phyloP scores from a whole-genome alignment of 331 rosid species.

The Spiraea crenata region DNA sequence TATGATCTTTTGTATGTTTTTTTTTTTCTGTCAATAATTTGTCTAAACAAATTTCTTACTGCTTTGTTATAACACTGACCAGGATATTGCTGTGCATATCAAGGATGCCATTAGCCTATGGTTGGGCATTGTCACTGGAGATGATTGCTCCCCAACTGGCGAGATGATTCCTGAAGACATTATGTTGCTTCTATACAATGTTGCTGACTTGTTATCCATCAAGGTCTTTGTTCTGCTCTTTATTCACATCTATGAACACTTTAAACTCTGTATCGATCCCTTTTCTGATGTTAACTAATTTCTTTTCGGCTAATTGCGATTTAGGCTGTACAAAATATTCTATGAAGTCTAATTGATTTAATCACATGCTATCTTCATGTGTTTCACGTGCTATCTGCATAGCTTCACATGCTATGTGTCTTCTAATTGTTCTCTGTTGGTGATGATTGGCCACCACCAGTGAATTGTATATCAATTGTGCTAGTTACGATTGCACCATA shows the following conservation, averaged over 20 bases:
- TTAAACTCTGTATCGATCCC: too few relatives aligned
- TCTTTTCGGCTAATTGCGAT: neutral
- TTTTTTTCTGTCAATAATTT: conserved; percentile 20
- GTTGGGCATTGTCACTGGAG: conserved; percentile 45
- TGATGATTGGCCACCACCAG: too few relatives aligned
- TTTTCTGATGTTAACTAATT: conserved; percentile 10
- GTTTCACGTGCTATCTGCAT: too few relatives aligned
- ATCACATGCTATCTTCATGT: too few relatives aligned
- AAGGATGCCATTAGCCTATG: conserved; percentile 66
- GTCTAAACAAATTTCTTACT: conserved; percentile 17
- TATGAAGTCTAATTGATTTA: too few relatives aligned
- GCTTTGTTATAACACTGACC: conserved; percentile 36
- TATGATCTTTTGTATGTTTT: neutral
- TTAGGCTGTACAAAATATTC: too few relatives aligned
- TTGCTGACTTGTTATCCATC: conserved; percentile 65
- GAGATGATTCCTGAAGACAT: conserved; percentile 44
- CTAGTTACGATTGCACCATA: too few relatives aligned
- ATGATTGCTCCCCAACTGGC: conserved; percentile 41
- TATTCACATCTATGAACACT: too few relatives aligned
- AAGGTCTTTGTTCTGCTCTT: conserved; percentile 54
- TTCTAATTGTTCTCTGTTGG: too few relatives aligned
- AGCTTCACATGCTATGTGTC: too few relatives aligned
- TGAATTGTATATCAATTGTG: too few relatives aligned
- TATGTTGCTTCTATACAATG: conserved; percentile 56
- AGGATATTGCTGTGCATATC: conserved; percentile 71